phyloP scores from a whole-genome alignment of 2,329 filamentous ascomycete genomes.

The Pyrenochaeta sp. region DNA sequence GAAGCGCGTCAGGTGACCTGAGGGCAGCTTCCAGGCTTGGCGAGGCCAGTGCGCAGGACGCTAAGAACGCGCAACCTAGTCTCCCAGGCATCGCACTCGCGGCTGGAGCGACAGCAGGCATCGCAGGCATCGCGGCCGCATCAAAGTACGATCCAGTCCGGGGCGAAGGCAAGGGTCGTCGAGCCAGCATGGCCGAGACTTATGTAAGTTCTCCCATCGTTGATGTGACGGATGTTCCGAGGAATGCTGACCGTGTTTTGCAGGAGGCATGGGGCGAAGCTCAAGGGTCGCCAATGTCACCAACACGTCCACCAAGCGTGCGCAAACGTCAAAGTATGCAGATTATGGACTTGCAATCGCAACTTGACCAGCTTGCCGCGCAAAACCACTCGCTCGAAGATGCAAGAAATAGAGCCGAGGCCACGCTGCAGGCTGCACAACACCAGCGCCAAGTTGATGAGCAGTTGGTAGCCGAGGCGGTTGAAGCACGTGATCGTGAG shows the following conservation, averaged over 20 bases:
- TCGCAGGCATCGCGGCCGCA: conserved; percentile 58
- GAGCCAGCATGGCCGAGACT: conserved; percentile 84
- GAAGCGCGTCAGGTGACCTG: conserved; percentile 78
- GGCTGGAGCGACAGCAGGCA: conserved; percentile 48
- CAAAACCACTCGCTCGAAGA: conserved; percentile 85
- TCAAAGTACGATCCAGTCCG: conserved; percentile 76
- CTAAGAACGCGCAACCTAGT: conserved; percentile 43
- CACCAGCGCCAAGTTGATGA: conserved; percentile 63
- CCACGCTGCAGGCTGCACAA: conserved; percentile 65
- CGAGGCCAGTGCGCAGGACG: conserved; percentile 53
- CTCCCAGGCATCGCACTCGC: conserved; percentile 43
- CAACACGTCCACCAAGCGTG: conserved; percentile 93
- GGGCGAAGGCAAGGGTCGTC: conserved; percentile 87
- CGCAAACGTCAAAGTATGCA: conserved; percentile 98
- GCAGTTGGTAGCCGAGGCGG: conserved; percentile 58
- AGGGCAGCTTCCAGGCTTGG: conserved; percentile 71
- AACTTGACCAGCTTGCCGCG: conserved; percentile 81
- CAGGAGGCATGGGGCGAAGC: conserved; percentile 96
- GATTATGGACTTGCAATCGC: conserved; percentile 84
- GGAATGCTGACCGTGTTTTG: conserved; percentile 36
- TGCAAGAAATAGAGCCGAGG: conserved; percentile 74
- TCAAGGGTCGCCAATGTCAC: conserved; percentile 87
- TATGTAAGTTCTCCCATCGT: conserved; percentile 73
- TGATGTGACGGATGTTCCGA: conserved; percentile 13
- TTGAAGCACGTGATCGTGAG: conserved; percentile 72